Evolutionary conservation across 2,329 filamentous ascomycete genomes (phyloP), one percentile per base, ranked within the genome.

Genomic region (Chaetoscypha palmicola): DNA sequence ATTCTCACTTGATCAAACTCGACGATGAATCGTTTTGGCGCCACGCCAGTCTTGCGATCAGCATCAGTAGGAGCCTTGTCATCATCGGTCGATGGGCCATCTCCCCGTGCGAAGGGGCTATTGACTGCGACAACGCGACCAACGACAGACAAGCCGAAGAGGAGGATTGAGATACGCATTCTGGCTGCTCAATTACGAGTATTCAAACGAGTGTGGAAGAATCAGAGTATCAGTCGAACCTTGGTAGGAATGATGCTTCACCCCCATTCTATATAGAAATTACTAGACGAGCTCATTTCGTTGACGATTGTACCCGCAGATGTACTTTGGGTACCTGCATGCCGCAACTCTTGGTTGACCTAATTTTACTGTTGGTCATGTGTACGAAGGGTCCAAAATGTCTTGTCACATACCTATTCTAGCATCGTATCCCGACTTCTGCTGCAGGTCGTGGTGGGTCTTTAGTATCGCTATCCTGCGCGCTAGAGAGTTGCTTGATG

Each of bases 351-450:
- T n/a, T n/a, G n/a, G n/a, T n/a, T n/a, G n/a, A n/a, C n/a, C n/a
- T n/a, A 28, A 28, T 28, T 7, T 28, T 28, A 19, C 10, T 17
- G 12, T 34, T n/a, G 17, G n/a, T 9, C 14, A 16, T 5, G 4
- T 34, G 32, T 16, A 9, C 19, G 4, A 16, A 16, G 9, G 19
- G 4, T 34, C 32, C 19, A 9, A n/a, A 14, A 28, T 12, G 35
- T 22, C 35, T 38, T 38, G 36, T 38, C 36, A 17, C 36, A 38
- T 38, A 38, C 36, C 36, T 38, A 38, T 38, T 20, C 17, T 9
- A 38, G 36, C n/a, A n/a, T 14, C 28, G n/a, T 14, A 16, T 28
- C 22, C 36, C 9, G 36, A 16, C 32, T n/a, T 12, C 7, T 28
- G 12, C 24, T 28, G 24, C 24, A 28, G 24, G 24, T 28, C 24